A percentile compares a stretch with the other conserved stretches of the same genome.
These are phyloP conservation scores for Isabelozyma gotoi DNA, from an alignment of 805 yeast species.

Conservation along the genomic window DNA sequence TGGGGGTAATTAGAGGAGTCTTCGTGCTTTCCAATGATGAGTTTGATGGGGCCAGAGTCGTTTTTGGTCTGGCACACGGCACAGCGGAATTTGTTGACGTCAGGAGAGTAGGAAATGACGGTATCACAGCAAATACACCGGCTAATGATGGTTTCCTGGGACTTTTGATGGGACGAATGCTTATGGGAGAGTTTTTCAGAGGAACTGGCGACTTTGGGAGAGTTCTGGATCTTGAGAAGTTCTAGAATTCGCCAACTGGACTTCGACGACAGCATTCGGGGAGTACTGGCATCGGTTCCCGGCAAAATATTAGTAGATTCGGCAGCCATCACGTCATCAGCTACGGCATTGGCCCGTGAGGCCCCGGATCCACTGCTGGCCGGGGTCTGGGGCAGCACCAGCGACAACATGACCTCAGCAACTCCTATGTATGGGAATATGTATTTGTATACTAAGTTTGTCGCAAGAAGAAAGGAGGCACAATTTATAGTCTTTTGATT, in stretches of 20 bases:
- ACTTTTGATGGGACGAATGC: conserved; percentile 3
- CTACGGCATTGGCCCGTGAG: too few species aligned
- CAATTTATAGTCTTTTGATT: too few species aligned
- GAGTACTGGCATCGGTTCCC: neutral
- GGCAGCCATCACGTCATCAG: too few species aligned
- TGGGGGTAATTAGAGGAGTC: conserved; percentile 8
- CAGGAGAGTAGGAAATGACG: conserved; percentile 27
- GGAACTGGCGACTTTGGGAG: neutral
- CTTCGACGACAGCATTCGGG: neutral
- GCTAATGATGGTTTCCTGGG: conserved; percentile 16
- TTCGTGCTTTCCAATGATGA: neutral
- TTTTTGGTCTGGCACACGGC: conserved; percentile 58
- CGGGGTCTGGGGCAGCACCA: too few species aligned
- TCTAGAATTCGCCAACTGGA: conserved; percentile 10
- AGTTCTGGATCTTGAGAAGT: conserved; percentile 13
- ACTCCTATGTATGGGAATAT: too few species aligned
- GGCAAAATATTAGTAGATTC: too few species aligned
- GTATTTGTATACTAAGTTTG: too few species aligned
- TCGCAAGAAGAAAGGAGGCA: too few species aligned
- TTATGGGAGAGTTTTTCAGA: neutral
- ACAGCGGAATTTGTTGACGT: conserved; percentile 51
- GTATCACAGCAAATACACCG: conserved; percentile 41
- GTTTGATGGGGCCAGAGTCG: neutral
- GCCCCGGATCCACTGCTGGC: too few species aligned
- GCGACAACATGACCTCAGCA: too few species aligned